Evolutionary conservation across 202 grass and related monocot genomes (phyloP).

Genomic region (Brachypodium distachyon): DNA sequence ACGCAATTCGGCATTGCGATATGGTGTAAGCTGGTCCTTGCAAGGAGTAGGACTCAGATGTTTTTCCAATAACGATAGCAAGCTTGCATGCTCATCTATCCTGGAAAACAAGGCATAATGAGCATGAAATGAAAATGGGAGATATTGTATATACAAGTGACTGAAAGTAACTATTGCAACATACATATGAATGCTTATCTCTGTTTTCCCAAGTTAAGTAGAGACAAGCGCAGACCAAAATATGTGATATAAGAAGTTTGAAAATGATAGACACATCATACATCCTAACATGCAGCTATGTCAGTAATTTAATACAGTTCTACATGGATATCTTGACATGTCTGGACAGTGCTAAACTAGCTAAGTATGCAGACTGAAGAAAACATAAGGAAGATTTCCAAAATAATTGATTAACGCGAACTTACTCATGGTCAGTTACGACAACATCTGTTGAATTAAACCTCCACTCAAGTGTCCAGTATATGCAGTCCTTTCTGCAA

Average conservation of each 20-base stretch:
- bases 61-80: slow-evolving; percentile 63
- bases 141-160: not conserved
- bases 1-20: slow-evolving; percentile 41
- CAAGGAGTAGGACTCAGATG: slow-evolving; percentile 77
- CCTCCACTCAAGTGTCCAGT: slow-evolving; percentile 88
- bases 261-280: not conserved
- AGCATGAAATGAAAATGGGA: not conserved
- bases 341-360: not conserved
- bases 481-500: slow-evolving; percentile 67
- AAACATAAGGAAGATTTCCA: not conserved
- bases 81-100: slow-evolving; percentile 51
- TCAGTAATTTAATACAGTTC: not conserved
- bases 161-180: not conserved
- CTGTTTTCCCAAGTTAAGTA: not conserved
- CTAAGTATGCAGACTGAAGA: not conserved
- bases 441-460: slow-evolving; percentile 58
- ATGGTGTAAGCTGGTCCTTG: slow-evolving; percentile 72
- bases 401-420: not conserved
- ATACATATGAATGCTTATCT: not conserved
- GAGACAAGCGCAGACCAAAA: not conserved
- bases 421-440: slow-evolving; percentile 75
- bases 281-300: not conserved
- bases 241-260: not conserved
- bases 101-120: slow-evolving; percentile 42
- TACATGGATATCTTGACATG: not conserved